Conservation (phyloP, 1,284 basidiomycete genomes). For the Cystobasidium slooffiae region DNA sequence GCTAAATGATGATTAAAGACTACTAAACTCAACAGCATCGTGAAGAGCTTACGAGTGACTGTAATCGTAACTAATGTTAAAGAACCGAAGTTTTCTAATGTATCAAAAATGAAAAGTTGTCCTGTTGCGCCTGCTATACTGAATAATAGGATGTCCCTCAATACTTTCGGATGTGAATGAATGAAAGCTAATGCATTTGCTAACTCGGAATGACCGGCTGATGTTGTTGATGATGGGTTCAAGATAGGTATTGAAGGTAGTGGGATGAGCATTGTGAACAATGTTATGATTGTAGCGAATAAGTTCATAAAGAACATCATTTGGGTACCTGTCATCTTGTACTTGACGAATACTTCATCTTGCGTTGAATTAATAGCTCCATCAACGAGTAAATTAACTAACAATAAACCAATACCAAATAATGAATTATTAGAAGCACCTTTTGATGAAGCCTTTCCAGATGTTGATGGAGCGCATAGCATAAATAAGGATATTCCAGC, state of each 20-base stretch:
- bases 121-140: slow-evolving; percentile 89
- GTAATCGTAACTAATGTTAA: slow-evolving; percentile 92
- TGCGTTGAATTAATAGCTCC: slow-evolving; percentile 97
- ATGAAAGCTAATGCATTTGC: slow-evolving; percentile 75
- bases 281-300: slow-evolving; percentile 70
- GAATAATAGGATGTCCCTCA: slow-evolving; percentile 79
- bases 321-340: slow-evolving; percentile 85
- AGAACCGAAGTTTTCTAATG: slow-evolving; percentile 91
- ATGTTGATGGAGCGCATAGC: slow-evolving; percentile 64
- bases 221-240: slow-evolving; percentile 63
- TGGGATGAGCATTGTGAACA: slow-evolving; percentile 50
- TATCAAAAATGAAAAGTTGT: slow-evolving; percentile 98
- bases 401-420: slow-evolving; percentile 72
- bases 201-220: slow-evolving; percentile 72
- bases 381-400: slow-evolving; percentile 87
- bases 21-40: slow-evolving; percentile 93
- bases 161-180: slow-evolving; percentile 74
- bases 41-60: slow-evolving; percentile 96
- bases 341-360: slow-evolving; percentile 87
- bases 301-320: slow-evolving; percentile 99
- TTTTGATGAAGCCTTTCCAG: slow-evolving; percentile 44
- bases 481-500: slow-evolving; percentile 93
- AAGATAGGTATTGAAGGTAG: slow-evolving; percentile 53
- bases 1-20: slow-evolving; percentile 89
- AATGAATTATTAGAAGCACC: slow-evolving; percentile 56